Conservation (phyloP, 2,329 filamentous ascomycete species). For the Claviceps citrina region DNA sequence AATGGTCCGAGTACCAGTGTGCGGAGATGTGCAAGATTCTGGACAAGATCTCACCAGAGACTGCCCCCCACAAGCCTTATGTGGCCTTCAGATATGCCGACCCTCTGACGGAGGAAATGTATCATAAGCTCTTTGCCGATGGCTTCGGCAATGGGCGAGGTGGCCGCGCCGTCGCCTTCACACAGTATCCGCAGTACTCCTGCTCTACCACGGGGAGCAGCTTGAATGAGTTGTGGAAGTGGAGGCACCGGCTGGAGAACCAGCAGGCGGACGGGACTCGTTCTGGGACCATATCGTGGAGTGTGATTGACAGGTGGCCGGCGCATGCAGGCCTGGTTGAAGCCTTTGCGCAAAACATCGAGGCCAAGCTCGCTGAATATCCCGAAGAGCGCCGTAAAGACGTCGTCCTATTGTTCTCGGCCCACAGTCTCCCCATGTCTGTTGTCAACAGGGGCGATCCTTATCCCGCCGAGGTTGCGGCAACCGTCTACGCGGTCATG, state of each 20-base stretch:
- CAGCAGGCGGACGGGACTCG: slow-evolving; percentile 40
- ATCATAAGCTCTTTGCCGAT: slow-evolving; percentile 64
- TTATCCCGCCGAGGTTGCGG: slow-evolving; percentile 88
- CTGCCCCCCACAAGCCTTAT: slow-evolving; percentile 92
- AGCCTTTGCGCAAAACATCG: slow-evolving; percentile 84
- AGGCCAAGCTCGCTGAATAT: slow-evolving; percentile 70
- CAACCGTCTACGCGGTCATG: slow-evolving; percentile 96
- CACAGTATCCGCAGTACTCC: slow-evolving; percentile 95
- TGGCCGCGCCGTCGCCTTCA: slow-evolving; percentile 91
- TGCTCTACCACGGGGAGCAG: slow-evolving; percentile 95
- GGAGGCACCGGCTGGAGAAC: slow-evolving; percentile 75
- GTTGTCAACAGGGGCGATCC: slow-evolving; percentile 93
- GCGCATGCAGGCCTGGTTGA: slow-evolving; percentile 80
- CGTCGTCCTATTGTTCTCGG: slow-evolving; percentile 82
- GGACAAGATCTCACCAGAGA: slow-evolving; percentile 79
- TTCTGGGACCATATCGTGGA: slow-evolving; percentile 74
- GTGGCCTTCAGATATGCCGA: slow-evolving; percentile 93
- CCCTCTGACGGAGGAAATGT: slow-evolving; percentile 89
- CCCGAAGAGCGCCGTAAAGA: slow-evolving; percentile 63
- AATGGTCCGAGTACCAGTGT: slow-evolving; percentile 93
- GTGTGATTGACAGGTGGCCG: slow-evolving; percentile 95
- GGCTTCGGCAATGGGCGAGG: slow-evolving; percentile 81
- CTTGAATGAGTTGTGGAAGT: slow-evolving; percentile 95
- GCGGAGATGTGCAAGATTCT: slow-evolving; percentile 95
- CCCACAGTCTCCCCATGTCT: slow-evolving; percentile 90